Evolutionary conservation across 2,329 filamentous ascomycete species (phyloP), one percentile per base, ranked within the genome.

Genomic region (Xylaria sp.): DNA sequence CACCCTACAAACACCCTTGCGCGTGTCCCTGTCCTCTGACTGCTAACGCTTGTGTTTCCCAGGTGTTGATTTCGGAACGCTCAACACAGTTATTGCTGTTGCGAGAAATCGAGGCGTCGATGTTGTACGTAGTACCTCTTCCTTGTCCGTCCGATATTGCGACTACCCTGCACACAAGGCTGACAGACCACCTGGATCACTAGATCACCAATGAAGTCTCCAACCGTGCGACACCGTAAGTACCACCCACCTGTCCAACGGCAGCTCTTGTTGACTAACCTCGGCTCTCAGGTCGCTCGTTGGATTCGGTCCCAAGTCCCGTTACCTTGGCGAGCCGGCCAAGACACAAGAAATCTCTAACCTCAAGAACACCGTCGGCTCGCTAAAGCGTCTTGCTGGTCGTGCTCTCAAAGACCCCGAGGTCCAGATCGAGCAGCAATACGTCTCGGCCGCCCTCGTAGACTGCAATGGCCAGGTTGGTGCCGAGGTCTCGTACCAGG

Each of bases 271-370:
- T 52, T 11, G 17, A 43, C 71, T 74, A 54, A 76, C 67, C 58
- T 54, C 35, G 56, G 23, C 52, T 46, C 41, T 57, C 73, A 96
- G 93, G 65, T 93, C 95, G 66, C 85, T 99, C 69, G 95, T 99
- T 73, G 93, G 92, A 74, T 99, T 99, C 79, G 92, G 93, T 63
- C 90, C 92, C 77, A 97, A 96, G 83, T 89, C 87, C 79, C 91
- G 95, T 83, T 96, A 96, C 78, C 86, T 99, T 68, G 95, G 95
- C 70, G 95, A 99, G 83, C 80, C 91, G 60, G 95, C 95, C 71
- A 98, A 98, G 87, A 98, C 94, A 70, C 94, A 97, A 82, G 95
- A 99, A 82, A 96, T 97, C 77, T 97, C 94, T 75, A 99, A 99
- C 85, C 88, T 98, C 75, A 99, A 98, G 85, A 99, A 99, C 86